Evolutionary conservation across 257 asterid genomes (phyloP).

Genomic region (Cinchona pubescens): DNA sequence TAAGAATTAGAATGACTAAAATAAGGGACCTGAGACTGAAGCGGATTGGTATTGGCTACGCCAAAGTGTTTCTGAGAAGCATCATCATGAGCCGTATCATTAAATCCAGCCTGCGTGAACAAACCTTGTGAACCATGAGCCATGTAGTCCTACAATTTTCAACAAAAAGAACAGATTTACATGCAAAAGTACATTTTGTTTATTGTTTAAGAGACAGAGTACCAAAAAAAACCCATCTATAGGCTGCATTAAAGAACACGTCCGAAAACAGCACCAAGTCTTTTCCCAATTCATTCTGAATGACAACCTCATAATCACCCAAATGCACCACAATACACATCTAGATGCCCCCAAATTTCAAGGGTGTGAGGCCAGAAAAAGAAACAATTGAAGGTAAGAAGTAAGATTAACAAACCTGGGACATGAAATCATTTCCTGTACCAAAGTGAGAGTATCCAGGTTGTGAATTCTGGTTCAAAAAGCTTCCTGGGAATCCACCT

Average conservation of each 20-base stretch:
- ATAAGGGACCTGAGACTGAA: slow-evolving; percentile 78
- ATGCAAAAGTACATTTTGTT: too few species aligned
- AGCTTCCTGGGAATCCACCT: slow-evolving; percentile 89
- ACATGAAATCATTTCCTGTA: slow-evolving; percentile 92
- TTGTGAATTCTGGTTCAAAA: slow-evolving; percentile 78
- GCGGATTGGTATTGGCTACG: slow-evolving; percentile 52
- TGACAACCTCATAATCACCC: background rate
- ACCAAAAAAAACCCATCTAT: background rate
- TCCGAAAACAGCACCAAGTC: too few species aligned
- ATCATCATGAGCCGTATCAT: slow-evolving; percentile 83
- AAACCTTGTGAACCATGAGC: slow-evolving; percentile 89
- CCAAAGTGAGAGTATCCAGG: slow-evolving; percentile 84
- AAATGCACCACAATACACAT: background rate
- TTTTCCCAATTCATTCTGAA: background rate
- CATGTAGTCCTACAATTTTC: slow-evolving; percentile 70
- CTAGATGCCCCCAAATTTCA: background rate
- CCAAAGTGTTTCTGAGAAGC: slow-evolving; percentile 74
- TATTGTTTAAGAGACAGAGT: background rate
- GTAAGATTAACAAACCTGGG: slow-evolving; percentile 62
- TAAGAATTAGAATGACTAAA: background rate
- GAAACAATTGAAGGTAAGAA: background rate
- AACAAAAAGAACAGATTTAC: slow-evolving; percentile 1
- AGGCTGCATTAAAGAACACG: too few species aligned
- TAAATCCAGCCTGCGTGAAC: slow-evolving; percentile 83
- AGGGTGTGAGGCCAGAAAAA: too few species aligned